Evolutionary conservation across 768 basidiomycete species (phyloP).

Genomic region (Rhodosporidiobolus odoratus): DNA sequence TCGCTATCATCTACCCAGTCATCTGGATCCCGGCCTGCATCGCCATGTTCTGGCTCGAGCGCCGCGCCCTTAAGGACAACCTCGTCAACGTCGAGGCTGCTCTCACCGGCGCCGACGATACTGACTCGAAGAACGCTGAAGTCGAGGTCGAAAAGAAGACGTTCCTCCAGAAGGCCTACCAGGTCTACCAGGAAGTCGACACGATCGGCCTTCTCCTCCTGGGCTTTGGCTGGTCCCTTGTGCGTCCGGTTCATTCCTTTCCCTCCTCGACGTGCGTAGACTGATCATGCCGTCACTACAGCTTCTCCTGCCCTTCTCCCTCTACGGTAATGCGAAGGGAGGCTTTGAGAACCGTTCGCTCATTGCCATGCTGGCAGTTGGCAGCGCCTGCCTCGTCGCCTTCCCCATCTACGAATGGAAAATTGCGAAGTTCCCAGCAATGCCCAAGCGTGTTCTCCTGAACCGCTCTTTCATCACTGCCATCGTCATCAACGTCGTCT

Average conservation of each 20-base stretch:
- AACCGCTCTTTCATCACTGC: background rate
- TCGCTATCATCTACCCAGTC: constrained; percentile 14
- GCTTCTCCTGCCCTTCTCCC: constrained; percentile 39
- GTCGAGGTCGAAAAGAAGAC: constrained; percentile 2
- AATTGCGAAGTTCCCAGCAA: constrained; percentile 23
- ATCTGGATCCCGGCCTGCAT: constrained; percentile 5
- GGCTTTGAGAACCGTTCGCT: constrained; percentile 44
- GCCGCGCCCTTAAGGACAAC: constrained; percentile 2
- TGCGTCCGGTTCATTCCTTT: background rate
- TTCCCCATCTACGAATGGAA: constrained; percentile 28
- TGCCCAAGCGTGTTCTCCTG: constrained; percentile 18
- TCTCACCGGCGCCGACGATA: background rate
- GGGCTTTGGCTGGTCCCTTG: constrained; percentile 35
- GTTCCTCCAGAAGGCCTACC: background rate
- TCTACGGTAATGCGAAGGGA: constrained; percentile 43
- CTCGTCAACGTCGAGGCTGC: constrained; percentile 25
- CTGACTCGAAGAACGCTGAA: background rate
- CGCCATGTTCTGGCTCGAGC: constrained; percentile 18
- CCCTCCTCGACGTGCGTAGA: background rate
- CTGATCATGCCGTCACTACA: background rate
- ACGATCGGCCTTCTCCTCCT: constrained; percentile 31
- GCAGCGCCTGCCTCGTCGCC: constrained; percentile 34
- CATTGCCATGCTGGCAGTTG: constrained; percentile 46
- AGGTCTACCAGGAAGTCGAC: constrained; percentile 21
- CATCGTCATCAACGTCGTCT: constrained; percentile 13